Conservation (phyloP, 441 rosid species). For the Populus hybrid region DNA sequence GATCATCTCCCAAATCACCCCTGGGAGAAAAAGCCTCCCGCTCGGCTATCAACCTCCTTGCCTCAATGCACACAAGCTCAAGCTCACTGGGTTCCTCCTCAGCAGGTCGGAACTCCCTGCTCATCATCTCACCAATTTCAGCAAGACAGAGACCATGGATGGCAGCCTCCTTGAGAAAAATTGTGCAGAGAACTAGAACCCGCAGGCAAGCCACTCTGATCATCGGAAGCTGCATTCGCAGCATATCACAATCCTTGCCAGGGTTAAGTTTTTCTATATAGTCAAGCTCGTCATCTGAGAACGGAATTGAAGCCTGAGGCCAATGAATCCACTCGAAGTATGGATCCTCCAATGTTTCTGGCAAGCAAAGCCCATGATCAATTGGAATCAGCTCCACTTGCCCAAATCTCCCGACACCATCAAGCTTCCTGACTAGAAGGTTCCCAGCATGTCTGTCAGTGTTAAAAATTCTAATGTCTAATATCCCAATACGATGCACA, state of each 20-base stretch:
- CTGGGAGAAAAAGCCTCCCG: conserved; percentile 30
- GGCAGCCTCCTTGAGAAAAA: conserved; percentile 51
- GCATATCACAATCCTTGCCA: conserved; percentile 37
- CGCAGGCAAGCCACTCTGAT: conserved; percentile 48
- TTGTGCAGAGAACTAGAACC: conserved; percentile 41
- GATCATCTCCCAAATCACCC: conserved; percentile 29
- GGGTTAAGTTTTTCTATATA: conserved; percentile 39
- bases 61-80: conserved; percentile 46
- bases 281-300: conserved; percentile 46
- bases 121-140: conserved; percentile 61
- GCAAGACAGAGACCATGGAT: conserved; percentile 43
- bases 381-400: conserved; percentile 49
- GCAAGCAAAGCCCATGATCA: conserved; percentile 57
- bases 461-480: conserved; percentile 47
- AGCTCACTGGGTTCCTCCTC: conserved; percentile 57
- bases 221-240: conserved; percentile 45
- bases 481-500: conserved; percentile 50
- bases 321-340: conserved; percentile 61
- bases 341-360: conserved; percentile 53
- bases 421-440: conserved; percentile 48
- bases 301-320: conserved; percentile 59
- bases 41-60: conserved; percentile 37
- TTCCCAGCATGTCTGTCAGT: conserved; percentile 60
- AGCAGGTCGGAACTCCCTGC: conserved; percentile 42
- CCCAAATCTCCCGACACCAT: conserved; percentile 39